Evolutionary conservation across 1,284 basidiomycete species (phyloP), one percentile per base, ranked within the genome.

Genomic region (Ganoderma leucocontextum): DNA sequence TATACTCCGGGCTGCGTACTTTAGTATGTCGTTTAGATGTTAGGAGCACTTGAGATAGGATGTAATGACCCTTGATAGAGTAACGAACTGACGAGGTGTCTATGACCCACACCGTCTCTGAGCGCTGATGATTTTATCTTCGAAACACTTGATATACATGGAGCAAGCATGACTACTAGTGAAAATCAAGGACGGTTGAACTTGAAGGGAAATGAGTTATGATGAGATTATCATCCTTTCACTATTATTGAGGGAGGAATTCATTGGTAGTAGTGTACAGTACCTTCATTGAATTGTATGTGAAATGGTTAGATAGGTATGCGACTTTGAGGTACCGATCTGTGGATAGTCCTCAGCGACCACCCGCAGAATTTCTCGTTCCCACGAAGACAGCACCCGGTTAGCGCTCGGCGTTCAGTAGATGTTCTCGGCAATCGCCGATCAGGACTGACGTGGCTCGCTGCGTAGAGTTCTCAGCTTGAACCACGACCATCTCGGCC

Each of bases 11-110:
- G 55, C 33, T 33, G n/a, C 35, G 35, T 58, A 58, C 55, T n/a
- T 36, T 58, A 58, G 15, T 58, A 35, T 58, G 35, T 58, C 55
- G 7, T 58, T 58, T 58, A 58, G 55, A 58, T 58, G 35, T 36
- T 58, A 35, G 9, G 19, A 36, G 22, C 35, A 12, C 35, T 36
- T 4, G 25, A 9, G 35, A 35, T 4, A 29, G 22, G 22, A n/a
- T 58, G 52, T 58, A 35, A 58, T 22, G 35, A 58, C 55, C 55
- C 19, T 15, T 5, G 12, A 58, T 58, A 58, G 33, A 58, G 8
- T 58, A 38, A n/a, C n/a, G 55, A 33, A 10, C n/a, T 36, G 15
- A n/a, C 9, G 55, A 36, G 41, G 13, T 41, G 29, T 41, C 13
- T 6, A 15, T 41, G 41, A 41, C 41, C 2, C 41, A 15, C 17